A percentile compares a stretch with the other conserved stretches of the same genome.
Evolutionary conservation across 78 protist species (phyloP).

Genomic region (Pigoraptor vietnamica): DNA sequence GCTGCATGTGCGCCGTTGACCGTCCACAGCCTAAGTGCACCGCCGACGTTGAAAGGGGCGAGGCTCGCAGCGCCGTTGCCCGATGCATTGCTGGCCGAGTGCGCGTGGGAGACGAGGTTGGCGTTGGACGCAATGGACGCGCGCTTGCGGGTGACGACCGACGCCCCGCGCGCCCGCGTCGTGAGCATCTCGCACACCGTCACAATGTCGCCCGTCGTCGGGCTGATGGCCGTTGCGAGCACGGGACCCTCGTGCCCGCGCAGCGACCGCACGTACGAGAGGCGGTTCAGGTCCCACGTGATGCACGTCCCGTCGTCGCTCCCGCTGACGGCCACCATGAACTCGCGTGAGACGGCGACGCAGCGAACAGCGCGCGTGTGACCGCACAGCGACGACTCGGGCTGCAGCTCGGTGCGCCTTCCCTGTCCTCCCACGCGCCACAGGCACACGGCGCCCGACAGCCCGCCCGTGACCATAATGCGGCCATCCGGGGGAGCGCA

Average conservation of each 20-base stretch:
- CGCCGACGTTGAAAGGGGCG: neutral
- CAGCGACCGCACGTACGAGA: constrained; percentile 32
- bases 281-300: constrained; percentile 67
- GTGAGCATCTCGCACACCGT: neutral
- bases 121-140: neutral
- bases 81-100: neutral
- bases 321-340: constrained; percentile 40
- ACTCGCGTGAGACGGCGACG: constrained; percentile 41
- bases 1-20: neutral
- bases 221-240: neutral
- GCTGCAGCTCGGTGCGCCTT: constrained; percentile 33
- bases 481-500: constrained; percentile 46
- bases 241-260: neutral
- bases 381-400: constrained; percentile 32
- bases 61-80: too few relatives aligned
- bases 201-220: neutral
- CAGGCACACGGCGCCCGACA: constrained; percentile 36
- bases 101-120: neutral
- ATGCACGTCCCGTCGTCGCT: constrained; percentile 44
- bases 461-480: constrained; percentile 41
- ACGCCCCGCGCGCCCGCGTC: neutral
- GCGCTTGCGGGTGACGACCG: neutral
- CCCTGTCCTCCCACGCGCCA: constrained; percentile 33
- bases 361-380: constrained; percentile 51
- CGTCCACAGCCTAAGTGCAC: neutral